Percentiles rank a stretch among this genome's conserved stretches.
Conservation (phyloP, 352 stramenopile species). For the Phytophthora pisi region DNA sequence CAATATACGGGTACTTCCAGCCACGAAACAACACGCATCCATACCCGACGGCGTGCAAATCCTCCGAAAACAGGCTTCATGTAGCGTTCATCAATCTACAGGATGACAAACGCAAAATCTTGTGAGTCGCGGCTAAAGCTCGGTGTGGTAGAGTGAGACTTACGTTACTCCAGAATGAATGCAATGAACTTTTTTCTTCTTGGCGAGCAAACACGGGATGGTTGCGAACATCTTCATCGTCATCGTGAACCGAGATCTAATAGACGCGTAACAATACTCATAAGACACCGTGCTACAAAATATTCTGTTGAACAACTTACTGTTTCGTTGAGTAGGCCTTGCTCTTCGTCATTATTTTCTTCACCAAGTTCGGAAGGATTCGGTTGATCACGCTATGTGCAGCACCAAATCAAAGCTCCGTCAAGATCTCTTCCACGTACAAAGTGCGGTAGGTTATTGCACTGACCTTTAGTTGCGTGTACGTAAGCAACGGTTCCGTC, state of each 20-base stretch:
- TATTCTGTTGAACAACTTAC: conserved; percentile 14
- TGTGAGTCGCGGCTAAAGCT: background rate
- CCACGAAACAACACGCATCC: background rate
- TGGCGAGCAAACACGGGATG: conserved; percentile 31
- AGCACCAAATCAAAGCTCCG: background rate
- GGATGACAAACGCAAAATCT: background rate
- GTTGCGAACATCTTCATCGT: conserved; percentile 34
- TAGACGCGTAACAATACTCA: background rate
- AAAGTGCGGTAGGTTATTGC: background rate
- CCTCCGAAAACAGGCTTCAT: conserved; percentile 74
- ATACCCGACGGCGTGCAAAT: conserved; percentile 34
- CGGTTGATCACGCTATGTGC: conserved; percentile 27
- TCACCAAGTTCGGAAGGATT: conserved; percentile 6
- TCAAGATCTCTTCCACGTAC: background rate
- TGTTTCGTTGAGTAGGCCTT: conserved; percentile 43
- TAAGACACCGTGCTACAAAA: background rate
- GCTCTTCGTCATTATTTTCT: conserved; percentile 57
- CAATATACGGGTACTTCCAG: background rate
- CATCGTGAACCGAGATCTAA: conserved; percentile 50
- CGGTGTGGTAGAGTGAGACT: background rate
- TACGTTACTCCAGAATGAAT: conserved; percentile 76
- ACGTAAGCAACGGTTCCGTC: conserved; percentile 89
- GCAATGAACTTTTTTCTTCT: conserved; percentile 39
- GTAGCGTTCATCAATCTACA: conserved; percentile 67
- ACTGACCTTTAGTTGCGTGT: conserved; percentile 70